These are phyloP conservation scores for Ananas comosus DNA, from an alignment of 176 grass and related monocot species.

Conservation along the genomic window DNA sequence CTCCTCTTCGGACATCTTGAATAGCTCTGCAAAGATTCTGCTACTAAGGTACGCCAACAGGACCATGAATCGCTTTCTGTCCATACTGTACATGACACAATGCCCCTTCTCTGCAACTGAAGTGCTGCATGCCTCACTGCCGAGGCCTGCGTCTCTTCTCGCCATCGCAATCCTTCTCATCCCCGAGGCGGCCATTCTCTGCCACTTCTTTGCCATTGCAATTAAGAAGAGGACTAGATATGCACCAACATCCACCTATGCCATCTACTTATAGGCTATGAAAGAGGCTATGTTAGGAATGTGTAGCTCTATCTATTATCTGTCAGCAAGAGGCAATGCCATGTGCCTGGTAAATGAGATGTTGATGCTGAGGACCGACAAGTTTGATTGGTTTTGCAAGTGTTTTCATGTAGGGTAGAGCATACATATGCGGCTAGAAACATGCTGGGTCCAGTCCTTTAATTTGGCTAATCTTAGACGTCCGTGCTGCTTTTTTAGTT, in stretches of 20 bases:
- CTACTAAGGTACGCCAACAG: conserved; percentile 35
- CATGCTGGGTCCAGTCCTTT: background rate
- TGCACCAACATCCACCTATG: background rate
- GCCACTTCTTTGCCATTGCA: conserved; percentile 18
- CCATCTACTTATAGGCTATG: conserved; percentile 1
- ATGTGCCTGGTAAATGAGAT: background rate
- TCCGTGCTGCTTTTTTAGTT: background rate
- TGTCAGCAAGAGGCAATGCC: background rate
- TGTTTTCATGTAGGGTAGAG: background rate
- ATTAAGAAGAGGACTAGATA: background rate
- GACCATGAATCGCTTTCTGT: conserved; percentile 51
- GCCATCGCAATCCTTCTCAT: conserved; percentile 1
- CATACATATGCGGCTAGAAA: background rate
- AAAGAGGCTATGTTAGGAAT: background rate
- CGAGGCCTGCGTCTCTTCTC: conserved; percentile 10
- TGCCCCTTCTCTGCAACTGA: conserved; percentile 47
- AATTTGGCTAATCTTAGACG: background rate
- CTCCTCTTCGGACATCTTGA: conserved; percentile 47
- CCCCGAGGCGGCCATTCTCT: conserved; percentile 5
- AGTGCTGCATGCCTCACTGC: conserved; percentile 19
- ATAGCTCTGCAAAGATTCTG: conserved; percentile 38
- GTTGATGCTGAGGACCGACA: background rate
- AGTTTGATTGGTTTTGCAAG: background rate
- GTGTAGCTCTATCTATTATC: background rate
- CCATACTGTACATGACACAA: conserved; percentile 36